Percentiles rank a stretch among this genome's conserved stretches.
These are phyloP conservation scores for Rhytidiadelphus loreus DNA, from an alignment of 225 moss, liverwort and hornwort genomes.

Conservation along the genomic window DNA sequence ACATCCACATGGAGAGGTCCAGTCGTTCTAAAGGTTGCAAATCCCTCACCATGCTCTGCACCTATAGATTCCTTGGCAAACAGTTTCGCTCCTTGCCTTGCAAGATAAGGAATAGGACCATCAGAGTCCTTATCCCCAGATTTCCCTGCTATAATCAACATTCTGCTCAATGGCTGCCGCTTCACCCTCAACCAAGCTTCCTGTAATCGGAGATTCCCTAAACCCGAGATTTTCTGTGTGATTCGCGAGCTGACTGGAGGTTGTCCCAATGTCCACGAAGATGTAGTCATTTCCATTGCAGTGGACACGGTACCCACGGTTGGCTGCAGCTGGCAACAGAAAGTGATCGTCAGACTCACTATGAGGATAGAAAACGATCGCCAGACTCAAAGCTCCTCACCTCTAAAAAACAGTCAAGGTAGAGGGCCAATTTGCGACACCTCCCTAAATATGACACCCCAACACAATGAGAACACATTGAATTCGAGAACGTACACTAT, in stretches of 20 bases:
- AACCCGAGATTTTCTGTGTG: background rate
- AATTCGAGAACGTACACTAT: background rate
- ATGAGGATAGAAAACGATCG: background rate
- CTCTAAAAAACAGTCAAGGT: background rate
- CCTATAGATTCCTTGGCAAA: constrained; percentile 68
- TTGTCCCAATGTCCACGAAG: constrained; percentile 22
- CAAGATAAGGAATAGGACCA: constrained; percentile 40
- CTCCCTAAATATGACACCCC: background rate
- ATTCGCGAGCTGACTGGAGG: background rate
- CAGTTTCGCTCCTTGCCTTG: constrained; percentile 44
- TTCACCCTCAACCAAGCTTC: background rate
- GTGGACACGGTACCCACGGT: background rate
- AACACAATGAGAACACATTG: background rate
- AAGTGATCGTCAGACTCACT: background rate
- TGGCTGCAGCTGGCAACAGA: constrained; percentile 1
- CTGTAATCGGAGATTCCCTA: background rate
- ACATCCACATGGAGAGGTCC: constrained; percentile 90
- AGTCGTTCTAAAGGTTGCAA: constrained; percentile 70
- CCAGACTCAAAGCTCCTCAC: background rate
- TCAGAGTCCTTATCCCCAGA: constrained; percentile 15
- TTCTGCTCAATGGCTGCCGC: constrained; percentile 6
- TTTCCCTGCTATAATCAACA: constrained; percentile 6
- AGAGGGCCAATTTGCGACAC: background rate
- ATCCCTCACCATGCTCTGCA: constrained; percentile 95
- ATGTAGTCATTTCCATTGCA: constrained; percentile 26